These are phyloP conservation scores for Stenogyne calaminthoides DNA, from an alignment of 305 asterid species.

Conservation along the genomic window DNA sequence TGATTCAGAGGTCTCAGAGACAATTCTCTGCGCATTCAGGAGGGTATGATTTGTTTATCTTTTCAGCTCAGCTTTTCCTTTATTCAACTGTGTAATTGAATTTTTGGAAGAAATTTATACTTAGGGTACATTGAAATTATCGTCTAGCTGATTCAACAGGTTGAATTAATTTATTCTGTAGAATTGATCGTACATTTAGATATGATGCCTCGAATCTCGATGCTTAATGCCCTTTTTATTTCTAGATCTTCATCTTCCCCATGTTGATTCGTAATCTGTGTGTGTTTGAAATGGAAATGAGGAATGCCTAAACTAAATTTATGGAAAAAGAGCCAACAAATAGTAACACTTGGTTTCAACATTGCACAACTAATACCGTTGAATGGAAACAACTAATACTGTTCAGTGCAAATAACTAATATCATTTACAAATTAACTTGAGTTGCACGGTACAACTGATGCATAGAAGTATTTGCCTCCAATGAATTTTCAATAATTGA, in stretches of 20 bases:
- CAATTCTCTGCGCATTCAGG: constrained; percentile 40
- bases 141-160: not conserved
- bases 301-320: not conserved
- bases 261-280: not conserved
- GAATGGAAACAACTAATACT: too few relatives aligned
- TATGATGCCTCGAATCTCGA: not conserved
- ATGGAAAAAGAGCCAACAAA: not conserved
- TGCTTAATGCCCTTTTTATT: not conserved
- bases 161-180: too few relatives aligned
- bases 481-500: not conserved
- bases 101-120: not conserved
- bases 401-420: too few relatives aligned
- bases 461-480: too few relatives aligned
- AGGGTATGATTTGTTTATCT: constrained; percentile 37
- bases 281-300: not conserved
- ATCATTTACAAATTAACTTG: too few relatives aligned
- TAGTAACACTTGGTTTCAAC: too few relatives aligned
- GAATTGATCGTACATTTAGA: not conserved
- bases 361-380: too few relatives aligned
- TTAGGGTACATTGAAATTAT: too few relatives aligned
- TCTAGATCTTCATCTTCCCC: not conserved
- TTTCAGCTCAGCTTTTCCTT: not conserved
- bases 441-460: too few relatives aligned
- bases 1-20: constrained; percentile 32
- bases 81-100: not conserved